Base-by-base conservation (phyloP, 2,329 filamentous ascomycete species). In the Rhexocercosporidium sp. region DNA sequence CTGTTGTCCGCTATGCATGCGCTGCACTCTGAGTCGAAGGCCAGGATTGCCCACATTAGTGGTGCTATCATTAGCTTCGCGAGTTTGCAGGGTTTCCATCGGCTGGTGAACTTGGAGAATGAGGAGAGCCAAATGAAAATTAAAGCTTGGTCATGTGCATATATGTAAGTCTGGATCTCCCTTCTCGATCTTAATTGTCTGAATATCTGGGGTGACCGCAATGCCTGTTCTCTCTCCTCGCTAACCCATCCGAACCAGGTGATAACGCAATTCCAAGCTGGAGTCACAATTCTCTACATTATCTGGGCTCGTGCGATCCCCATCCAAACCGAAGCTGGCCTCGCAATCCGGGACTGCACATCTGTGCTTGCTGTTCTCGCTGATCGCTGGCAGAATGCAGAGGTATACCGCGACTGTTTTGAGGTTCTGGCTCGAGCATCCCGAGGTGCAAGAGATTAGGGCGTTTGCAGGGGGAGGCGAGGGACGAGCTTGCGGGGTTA, bases 281-380 rank as follows among this genome's bases (percentile, higher is more conserved):
- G 72, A 46, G 69, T 68, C 4, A 77, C 76, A 3, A 69, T 79
- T 18, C 68, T 78, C 11, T 79, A 78, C 64, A 76, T 76, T 59
- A 70, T 72, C 20, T 79, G 76, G 76, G 69, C 68, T 0, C 70
- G 70, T 14, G 71, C 69, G 11, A 66, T 69, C 11, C 56, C 29
- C 1, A 46, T 75, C 5, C 72, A 72, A 47, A 72, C 54, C 20
- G 71, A 70, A 46, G 67, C 61, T 6, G 71, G 70, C n/a, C 65
- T 70, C 18, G 73, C 76, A 46, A 75, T 77, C 29, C 70, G 74
- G 46, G 75, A 74, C n/a, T 75, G 72, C 46, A 72, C 70, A 29
- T 73, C 70, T 22, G 69, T 75, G 2, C 64, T 75, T 2, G 72
- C 71, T 29, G 72, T 75, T 39, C 69, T 76, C 12, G 71, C 74